These are phyloP conservation scores for Leccinum incarnatum DNA, from an alignment of 768 basidiomycete genomes.

Conservation along the genomic window DNA sequence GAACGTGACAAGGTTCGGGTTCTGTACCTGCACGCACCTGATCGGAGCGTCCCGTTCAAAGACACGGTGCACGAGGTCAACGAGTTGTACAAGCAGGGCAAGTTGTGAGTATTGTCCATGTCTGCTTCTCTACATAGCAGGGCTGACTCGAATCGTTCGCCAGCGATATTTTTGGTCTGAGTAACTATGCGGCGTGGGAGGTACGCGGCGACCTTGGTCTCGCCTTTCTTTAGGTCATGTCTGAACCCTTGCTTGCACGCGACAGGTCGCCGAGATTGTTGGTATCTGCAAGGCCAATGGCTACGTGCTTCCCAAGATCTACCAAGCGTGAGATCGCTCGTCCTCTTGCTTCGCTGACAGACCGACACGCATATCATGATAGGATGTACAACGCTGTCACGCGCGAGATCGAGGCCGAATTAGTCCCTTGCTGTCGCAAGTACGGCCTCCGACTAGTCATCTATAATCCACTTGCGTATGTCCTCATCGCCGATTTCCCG, in stretches of 20 bases:
- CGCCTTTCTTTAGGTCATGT: neutral
- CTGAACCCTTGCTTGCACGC: neutral
- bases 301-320: conserved; percentile 53
- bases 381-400: conserved; percentile 51
- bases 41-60: conserved; percentile 55
- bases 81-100: conserved; percentile 54
- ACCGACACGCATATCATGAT: neutral
- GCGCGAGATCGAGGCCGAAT: conserved; percentile 45
- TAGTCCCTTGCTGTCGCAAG: conserved; percentile 57
- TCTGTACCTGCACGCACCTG: conserved; percentile 61
- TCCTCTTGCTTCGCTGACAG: neutral
- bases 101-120: conserved; percentile 39
- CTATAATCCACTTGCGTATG: conserved; percentile 54
- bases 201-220: conserved; percentile 20
- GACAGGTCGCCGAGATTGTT: conserved; percentile 56
- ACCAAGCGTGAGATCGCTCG: conserved; percentile 43
- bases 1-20: conserved; percentile 46
- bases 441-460: conserved; percentile 55
- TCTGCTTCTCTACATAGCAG: neutral
- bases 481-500: neutral
- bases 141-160: neutral
- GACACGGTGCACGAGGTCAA: conserved; percentile 53
- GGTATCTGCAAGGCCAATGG: conserved; percentile 53
- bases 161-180: conserved; percentile 60
- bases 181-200: conserved; percentile 60